Conservation (phyloP, 2,329 filamentous ascomycete genomes). For the Monascus ruber region DNA sequence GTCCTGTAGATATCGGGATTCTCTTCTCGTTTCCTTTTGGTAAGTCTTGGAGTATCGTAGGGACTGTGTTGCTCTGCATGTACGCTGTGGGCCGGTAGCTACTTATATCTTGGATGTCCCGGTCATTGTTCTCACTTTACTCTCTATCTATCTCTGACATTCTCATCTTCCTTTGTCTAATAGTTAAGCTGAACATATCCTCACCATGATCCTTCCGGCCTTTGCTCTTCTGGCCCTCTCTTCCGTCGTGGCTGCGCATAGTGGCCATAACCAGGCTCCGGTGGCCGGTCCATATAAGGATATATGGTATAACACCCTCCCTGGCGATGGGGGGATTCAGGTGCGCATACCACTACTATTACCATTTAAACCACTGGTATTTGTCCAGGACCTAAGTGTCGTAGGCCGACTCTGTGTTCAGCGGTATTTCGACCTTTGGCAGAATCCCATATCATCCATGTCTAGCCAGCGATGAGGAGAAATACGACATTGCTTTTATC, state of each 20-base stretch:
- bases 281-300: constrained; percentile 59
- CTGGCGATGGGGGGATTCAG: constrained; percentile 75
- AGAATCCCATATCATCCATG: constrained; percentile 68
- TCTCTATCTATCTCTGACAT: no score
- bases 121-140: no score
- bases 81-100: neutral
- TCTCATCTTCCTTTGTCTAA: no score
- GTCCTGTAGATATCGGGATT: neutral
- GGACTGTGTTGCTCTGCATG: neutral
- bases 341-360: constrained; percentile 32
- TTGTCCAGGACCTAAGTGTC: constrained; percentile 1
- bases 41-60: neutral
- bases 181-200: no score
- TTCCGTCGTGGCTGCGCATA: constrained; percentile 48
- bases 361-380: neutral
- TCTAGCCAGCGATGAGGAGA: constrained; percentile 55
- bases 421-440: constrained; percentile 76
- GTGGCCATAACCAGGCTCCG: constrained; percentile 45
- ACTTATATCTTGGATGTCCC: no score
- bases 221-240: constrained; percentile 28
- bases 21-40: neutral
- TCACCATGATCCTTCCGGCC: constrained; percentile 10
- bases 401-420: constrained; percentile 78
- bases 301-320: constrained; percentile 73
- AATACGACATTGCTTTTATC: constrained; percentile 78